A percentile compares a stretch with the other conserved stretches of the same genome.
phyloP scores from a whole-genome alignment of 495 filamentous ascomycete species.

The Margaritispora aquatica region DNA sequence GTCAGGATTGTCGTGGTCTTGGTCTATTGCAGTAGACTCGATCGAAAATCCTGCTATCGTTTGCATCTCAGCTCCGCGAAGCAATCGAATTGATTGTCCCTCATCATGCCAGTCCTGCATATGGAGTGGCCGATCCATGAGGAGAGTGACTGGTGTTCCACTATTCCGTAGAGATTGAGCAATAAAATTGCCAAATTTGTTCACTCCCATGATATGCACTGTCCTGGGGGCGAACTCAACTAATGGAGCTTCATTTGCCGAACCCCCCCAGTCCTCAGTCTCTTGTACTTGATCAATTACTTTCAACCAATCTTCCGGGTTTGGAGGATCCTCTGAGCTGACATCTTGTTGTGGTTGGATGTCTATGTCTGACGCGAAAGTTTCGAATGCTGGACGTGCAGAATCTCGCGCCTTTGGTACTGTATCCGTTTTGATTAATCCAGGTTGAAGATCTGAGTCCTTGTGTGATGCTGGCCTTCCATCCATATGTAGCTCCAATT shows the following conservation, averaged over 20 bases:
- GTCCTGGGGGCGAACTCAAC: background rate
- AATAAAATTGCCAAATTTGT: slow-evolving; percentile 41
- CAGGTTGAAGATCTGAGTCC: too few relatives aligned
- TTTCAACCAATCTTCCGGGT: background rate
- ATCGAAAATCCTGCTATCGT: slow-evolving; percentile 33
- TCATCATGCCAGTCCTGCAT: slow-evolving; percentile 26
- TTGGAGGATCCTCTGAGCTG: background rate
- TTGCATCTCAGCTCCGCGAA: slow-evolving; percentile 18
- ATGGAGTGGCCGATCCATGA: slow-evolving; percentile 24
- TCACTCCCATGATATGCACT: slow-evolving; percentile 48
- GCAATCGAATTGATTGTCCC: slow-evolving; percentile 18
- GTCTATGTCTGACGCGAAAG: too few relatives aligned
- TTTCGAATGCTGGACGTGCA: background rate
- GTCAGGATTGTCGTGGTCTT: background rate
- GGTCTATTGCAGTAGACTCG: slow-evolving; percentile 23
- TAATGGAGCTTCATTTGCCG: background rate
- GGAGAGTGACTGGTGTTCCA: slow-evolving; percentile 29
- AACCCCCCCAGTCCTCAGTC: background rate
- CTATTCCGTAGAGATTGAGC: slow-evolving; percentile 40
- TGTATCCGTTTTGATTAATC: too few relatives aligned
- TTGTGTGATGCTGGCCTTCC: too few relatives aligned
- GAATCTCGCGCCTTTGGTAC: background rate
- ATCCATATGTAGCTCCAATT: too few relatives aligned
- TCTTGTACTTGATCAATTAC: background rate
- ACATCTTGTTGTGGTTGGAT: background rate